These are phyloP conservation scores for Musa beccarii DNA, from an alignment of 176 grass and related monocot genomes.

Conservation along the genomic window DNA sequence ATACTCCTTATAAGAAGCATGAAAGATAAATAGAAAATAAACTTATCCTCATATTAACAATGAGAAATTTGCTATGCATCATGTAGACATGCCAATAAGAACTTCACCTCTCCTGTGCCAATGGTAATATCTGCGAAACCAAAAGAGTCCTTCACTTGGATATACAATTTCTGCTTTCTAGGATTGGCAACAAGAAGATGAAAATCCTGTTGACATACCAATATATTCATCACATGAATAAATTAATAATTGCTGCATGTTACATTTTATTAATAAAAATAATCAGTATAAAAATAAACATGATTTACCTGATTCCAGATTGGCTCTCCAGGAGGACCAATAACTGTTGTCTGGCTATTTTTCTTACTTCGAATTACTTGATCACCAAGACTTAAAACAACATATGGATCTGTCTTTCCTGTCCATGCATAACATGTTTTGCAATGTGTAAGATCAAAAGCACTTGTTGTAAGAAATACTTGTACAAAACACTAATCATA, in stretches of 20 bases:
- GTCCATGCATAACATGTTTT: constrained; percentile 12
- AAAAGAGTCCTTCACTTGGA: constrained; percentile 80
- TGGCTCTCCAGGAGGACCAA: constrained; percentile 71
- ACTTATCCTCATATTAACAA: background rate
- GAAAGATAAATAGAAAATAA: background rate
- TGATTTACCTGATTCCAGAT: constrained; percentile 95
- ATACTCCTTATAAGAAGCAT: background rate
- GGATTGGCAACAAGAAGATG: constrained; percentile 80
- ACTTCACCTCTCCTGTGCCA: constrained; percentile 66
- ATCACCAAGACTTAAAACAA: constrained; percentile 72
- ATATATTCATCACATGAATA: background rate
- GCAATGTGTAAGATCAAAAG: background rate
- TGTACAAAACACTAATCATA: too few relatives aligned
- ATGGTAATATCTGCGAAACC: constrained; percentile 72
- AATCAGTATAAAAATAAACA: background rate
- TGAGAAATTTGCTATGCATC: background rate
- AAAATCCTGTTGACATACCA: constrained; percentile 57
- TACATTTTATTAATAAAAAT: background rate
- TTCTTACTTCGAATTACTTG: constrained; percentile 96
- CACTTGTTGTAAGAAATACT: too few relatives aligned
- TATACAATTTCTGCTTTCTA: constrained; percentile 55
- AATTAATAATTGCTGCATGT: background rate
- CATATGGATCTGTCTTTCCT: constrained; percentile 98
- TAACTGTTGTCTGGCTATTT: constrained; percentile 95
- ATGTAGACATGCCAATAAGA: background rate